Conservation (phyloP, 257 asterid species). For the Solanum acaule region DNA sequence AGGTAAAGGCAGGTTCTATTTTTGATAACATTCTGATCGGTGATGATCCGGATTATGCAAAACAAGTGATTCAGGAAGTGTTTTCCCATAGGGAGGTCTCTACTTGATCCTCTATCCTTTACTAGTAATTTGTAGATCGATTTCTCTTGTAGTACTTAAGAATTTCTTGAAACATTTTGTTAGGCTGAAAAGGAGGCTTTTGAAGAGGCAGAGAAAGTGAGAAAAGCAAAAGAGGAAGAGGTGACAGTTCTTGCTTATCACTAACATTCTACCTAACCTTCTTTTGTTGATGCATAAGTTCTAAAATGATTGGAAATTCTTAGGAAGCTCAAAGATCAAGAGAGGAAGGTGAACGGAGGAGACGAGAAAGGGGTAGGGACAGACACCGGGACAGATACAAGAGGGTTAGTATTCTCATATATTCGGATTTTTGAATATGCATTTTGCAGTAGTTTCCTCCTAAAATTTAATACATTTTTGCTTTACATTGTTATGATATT, state of each 20-base stretch:
- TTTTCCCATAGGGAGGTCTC: constrained; percentile 9
- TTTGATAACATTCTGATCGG: constrained; percentile 16
- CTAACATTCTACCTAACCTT: not conserved
- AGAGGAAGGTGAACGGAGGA: constrained; percentile 15
- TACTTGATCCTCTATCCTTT: not conserved
- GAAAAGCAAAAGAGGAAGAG: constrained; percentile 11
- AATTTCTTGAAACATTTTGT: constrained; percentile 12
- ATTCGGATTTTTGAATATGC: not conserved
- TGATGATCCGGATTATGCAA: constrained; percentile 22
- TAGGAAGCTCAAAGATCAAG: constrained; percentile 10
- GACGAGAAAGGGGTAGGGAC: constrained; percentile 2
- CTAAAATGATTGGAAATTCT: not conserved
- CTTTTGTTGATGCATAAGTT: not conserved
- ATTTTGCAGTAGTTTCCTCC: not conserved
- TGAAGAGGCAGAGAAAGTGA: constrained; percentile 17
- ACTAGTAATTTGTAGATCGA: not conserved
- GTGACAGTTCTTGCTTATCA: constrained; percentile 9
- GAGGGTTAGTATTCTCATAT: not conserved
- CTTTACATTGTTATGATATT: not conserved
- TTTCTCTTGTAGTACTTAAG: constrained; percentile 2
- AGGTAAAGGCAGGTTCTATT: constrained; percentile 23
- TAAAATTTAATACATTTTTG: not conserved
- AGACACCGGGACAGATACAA: not conserved
- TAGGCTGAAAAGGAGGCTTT: constrained; percentile 28
- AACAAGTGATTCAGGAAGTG: constrained; percentile 6